phyloP scores from a whole-genome alignment of 768 basidiomycete genomes.

The Leccinum longicurvipes region DNA sequence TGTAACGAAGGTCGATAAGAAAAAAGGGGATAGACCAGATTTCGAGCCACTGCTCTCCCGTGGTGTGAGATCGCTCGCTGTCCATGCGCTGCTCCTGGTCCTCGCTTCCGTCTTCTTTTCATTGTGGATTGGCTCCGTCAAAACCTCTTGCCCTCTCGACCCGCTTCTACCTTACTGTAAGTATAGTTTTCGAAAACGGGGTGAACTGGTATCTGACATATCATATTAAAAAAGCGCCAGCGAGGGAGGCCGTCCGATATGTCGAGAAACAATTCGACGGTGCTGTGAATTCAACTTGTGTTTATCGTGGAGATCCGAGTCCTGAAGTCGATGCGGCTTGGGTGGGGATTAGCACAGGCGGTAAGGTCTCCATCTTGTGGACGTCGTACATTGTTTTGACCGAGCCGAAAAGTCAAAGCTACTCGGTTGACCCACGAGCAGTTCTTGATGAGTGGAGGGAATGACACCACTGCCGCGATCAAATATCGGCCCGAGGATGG shows the following conservation, averaged over 20 bases:
- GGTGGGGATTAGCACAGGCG: not conserved
- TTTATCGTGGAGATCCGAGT: constrained; percentile 3
- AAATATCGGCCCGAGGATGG: constrained; percentile 11
- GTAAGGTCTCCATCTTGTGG: not conserved
- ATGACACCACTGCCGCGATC: not conserved
- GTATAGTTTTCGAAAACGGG: not conserved
- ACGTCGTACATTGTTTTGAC: not conserved
- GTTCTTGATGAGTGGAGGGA: constrained; percentile 4
- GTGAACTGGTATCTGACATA: not conserved
- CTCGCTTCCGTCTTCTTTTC: not conserved
- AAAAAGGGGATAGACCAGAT: not conserved
- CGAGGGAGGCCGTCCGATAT: constrained; percentile 4
- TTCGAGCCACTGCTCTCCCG: not conserved
- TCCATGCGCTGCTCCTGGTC: not conserved
- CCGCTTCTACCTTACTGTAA: not conserved
- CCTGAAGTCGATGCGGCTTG: constrained; percentile 8
- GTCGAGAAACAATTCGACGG: constrained; percentile 2
- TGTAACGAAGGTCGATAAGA: not conserved
- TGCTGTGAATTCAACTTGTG: not conserved
- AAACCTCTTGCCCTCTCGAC: not conserved
- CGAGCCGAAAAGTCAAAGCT: not conserved
- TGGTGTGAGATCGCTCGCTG: not conserved
- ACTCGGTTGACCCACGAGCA: constrained; percentile 8
- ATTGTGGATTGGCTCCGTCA: not conserved
- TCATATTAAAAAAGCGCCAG: not conserved